Conservation (phyloP, 2,329 filamentous ascomycete genomes). For the Clonostachys sp. region DNA sequence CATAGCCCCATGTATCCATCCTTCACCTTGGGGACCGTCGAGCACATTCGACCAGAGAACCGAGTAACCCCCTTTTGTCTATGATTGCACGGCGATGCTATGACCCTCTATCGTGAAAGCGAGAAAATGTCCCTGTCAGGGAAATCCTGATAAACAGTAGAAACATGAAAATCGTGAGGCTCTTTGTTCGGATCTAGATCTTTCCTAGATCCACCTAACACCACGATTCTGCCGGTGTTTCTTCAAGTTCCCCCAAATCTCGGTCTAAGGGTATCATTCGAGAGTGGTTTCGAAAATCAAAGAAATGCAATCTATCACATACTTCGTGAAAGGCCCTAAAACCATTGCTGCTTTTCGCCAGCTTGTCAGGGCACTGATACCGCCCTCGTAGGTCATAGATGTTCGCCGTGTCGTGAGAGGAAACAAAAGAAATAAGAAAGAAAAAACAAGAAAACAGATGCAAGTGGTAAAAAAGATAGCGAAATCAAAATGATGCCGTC, state of each 20-base stretch:
- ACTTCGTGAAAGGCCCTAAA: constrained; percentile 32
- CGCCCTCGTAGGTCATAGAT: constrained; percentile 29
- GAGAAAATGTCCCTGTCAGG: constrained; percentile 30
- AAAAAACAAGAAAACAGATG: constrained; percentile 10
- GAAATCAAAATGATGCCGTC: constrained; percentile 8
- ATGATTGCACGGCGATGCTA: constrained; percentile 43
- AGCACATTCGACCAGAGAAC: constrained; percentile 45
- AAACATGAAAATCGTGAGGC: constrained; percentile 28
- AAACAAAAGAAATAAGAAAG: constrained; percentile 10
- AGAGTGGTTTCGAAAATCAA: constrained; percentile 36
- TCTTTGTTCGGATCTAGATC: constrained; percentile 22
- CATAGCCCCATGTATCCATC: constrained; percentile 10
- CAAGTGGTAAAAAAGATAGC: constrained; percentile 13
- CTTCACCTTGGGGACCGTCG: constrained; percentile 21
- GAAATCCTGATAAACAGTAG: constrained; percentile 28
- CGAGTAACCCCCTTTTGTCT: constrained; percentile 66
- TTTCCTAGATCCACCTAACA: constrained; percentile 24
- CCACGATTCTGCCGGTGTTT: constrained; percentile 28
- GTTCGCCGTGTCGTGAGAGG: constrained; percentile 27
- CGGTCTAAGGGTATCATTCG: constrained; percentile 40
- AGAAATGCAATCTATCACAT: constrained; percentile 38
- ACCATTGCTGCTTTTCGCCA: constrained; percentile 27
- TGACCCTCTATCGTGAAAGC: constrained; percentile 37
- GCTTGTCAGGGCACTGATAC: constrained; percentile 13
- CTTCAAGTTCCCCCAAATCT: constrained; percentile 27